phyloP scores from a whole-genome alignment of 371 early-diverging fungal genomes.

The Mycotypha africana region DNA sequence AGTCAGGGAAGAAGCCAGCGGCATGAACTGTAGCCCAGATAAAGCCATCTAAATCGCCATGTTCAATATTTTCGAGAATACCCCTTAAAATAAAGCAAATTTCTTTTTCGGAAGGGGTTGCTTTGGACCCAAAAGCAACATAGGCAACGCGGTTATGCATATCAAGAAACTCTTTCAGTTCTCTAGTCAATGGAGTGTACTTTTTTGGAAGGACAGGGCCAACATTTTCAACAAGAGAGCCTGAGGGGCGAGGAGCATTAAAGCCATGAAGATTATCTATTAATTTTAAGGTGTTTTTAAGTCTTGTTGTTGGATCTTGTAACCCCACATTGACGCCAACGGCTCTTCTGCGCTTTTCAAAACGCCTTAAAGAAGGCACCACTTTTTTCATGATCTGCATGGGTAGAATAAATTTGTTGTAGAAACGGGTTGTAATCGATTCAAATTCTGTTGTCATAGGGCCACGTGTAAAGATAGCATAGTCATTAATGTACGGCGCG shows the following conservation, averaged over 20 bases:
- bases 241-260: slow-evolving; percentile 19
- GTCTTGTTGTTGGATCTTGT: neutral
- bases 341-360: slow-evolving; percentile 3
- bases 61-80: slow-evolving; percentile 17
- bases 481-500: slow-evolving; percentile 21
- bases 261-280: slow-evolving; percentile 20
- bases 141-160: slow-evolving; percentile 20
- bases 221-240: slow-evolving; percentile 24
- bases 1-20: slow-evolving; percentile 1
- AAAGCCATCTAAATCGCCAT: slow-evolving; percentile 20
- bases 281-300: slow-evolving; percentile 10
- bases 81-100: slow-evolving; percentile 13
- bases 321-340: neutral
- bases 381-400: slow-evolving; percentile 7
- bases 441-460: slow-evolving; percentile 11
- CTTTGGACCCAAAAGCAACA: slow-evolving; percentile 33
- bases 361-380: slow-evolving; percentile 1
- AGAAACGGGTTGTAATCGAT: slow-evolving; percentile 10
- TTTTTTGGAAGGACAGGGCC: slow-evolving; percentile 24
- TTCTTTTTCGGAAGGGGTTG: neutral
- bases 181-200: slow-evolving; percentile 11
- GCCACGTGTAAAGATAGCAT: neutral
- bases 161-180: slow-evolving; percentile 9
- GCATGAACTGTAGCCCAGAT: slow-evolving; percentile 23
- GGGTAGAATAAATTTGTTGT: slow-evolving; percentile 4